Base-by-base conservation (phyloP, 306 rosid species). In the Fragaria ananassa region DNA sequence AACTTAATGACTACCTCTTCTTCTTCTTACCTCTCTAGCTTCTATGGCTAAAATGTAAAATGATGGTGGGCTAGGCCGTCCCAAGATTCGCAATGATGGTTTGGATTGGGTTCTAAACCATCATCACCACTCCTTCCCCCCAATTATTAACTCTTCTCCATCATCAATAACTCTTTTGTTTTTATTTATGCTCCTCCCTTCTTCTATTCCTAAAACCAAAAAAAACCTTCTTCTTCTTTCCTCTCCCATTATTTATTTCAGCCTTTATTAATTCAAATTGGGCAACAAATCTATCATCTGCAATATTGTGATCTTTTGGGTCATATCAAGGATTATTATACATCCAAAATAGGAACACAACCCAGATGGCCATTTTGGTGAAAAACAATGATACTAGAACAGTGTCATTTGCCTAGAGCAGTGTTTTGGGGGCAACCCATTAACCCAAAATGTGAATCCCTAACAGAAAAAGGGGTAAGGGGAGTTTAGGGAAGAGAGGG, bases 61-160 rank as follows among this genome's bases (percentile, higher is more conserved):
- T 96, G 99, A 95, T 92, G 97, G 93, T 85, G 96, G 91, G 93
- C 97, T 92, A 90, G 91, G 92, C 87, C 97, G 86, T 89, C 91
- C 93, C 91, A 92, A 92, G 97, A 92, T 96, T 85, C 96, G 98
- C 98, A 96, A 96, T 96, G 90, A 96, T 96, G 97, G 88, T 87
- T 82, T 83, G 97, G 99, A 91, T 96, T 92, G 98, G 98, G 87
- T 93, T 86, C 89, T 72, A 90, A 86, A 88, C 91, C 82, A 85
- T 81, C 86, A 83, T 86, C 83, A 81, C 84, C 75, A 25, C 84
- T 81, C 64, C 76, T 29, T 9, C 65, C 4, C 19, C 19, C 53
- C 78, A n/a, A n/a, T n/a, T n/a, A n/a, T n/a, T n/a, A n/a, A n/a
- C 27, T 27, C 39, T 34, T 34, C 76, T 14, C 66, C 77, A 63